phyloP scores from a whole-genome alignment of 495 filamentous ascomycete genomes.

The Xylaria acuta region DNA sequence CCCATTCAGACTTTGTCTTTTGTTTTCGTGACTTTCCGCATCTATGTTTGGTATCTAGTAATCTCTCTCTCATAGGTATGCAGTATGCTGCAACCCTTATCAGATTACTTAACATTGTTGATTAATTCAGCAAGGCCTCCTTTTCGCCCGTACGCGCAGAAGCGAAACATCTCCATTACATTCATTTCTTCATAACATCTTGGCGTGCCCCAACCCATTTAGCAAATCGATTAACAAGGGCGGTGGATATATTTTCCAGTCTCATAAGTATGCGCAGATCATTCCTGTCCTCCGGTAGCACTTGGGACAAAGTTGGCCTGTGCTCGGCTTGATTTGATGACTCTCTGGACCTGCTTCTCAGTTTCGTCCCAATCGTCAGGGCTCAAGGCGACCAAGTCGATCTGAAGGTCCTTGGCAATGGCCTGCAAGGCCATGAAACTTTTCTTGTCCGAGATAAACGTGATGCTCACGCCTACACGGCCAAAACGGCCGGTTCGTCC shows the following conservation, averaged over 20 bases:
- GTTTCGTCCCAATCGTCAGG: slow-evolving; percentile 83
- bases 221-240: neutral
- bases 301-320: slow-evolving; percentile 63
- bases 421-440: slow-evolving; percentile 76
- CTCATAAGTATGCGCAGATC: neutral
- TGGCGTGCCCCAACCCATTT: neutral
- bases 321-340: slow-evolving; percentile 81
- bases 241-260: neutral
- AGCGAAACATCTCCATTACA: slow-evolving; percentile 23
- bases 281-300: slow-evolving; percentile 26
- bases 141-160: neutral
- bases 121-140: neutral
- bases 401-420: slow-evolving; percentile 74
- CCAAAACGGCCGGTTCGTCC: slow-evolving; percentile 97
- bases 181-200: slow-evolving; percentile 25
- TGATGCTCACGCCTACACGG: slow-evolving; percentile 93
- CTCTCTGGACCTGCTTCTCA: slow-evolving; percentile 78
- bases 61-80: neutral
- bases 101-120: slow-evolving; percentile 5
- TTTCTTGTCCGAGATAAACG: slow-evolving; percentile 80
- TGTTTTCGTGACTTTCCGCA: neutral
- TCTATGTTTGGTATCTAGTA: slow-evolving; percentile 20
- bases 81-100: slow-evolving; percentile 1
- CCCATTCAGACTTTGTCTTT: neutral
- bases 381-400: slow-evolving; percentile 58